Conservation (phyloP, 305 asterid species). For the Fraxinus nigra region DNA sequence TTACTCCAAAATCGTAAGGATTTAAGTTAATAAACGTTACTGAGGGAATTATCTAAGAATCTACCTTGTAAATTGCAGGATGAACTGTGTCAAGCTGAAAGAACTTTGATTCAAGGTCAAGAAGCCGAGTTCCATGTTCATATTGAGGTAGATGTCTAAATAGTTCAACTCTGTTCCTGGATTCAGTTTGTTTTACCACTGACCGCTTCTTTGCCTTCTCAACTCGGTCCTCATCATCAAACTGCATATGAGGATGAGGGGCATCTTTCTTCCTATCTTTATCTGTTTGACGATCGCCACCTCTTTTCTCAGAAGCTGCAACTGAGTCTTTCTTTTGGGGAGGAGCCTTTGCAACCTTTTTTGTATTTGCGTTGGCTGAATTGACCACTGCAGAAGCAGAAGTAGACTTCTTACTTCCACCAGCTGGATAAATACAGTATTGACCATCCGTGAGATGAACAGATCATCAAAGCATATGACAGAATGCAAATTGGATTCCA, state of each 20-base stretch:
- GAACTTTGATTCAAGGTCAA: slow-evolving; percentile 70
- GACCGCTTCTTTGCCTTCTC: slow-evolving; percentile 90
- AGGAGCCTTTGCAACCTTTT: slow-evolving; percentile 49
- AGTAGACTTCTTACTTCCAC: slow-evolving; percentile 50
- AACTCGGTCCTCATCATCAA: slow-evolving; percentile 78
- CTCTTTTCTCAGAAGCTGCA: slow-evolving; percentile 64
- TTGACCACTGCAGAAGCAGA: slow-evolving; percentile 39
- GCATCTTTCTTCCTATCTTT: slow-evolving; percentile 83
- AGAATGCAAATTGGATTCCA: not conserved
- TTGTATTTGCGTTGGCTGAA: slow-evolving; percentile 42
- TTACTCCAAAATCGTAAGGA: slow-evolving; percentile 1
- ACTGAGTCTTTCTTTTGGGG: slow-evolving; percentile 51
- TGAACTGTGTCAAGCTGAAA: slow-evolving; percentile 76
- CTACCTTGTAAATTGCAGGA: slow-evolving; percentile 77
- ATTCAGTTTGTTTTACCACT: slow-evolving; percentile 77
- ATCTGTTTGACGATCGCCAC: slow-evolving; percentile 58
- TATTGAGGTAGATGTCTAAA: slow-evolving; percentile 91
- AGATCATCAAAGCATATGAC: not conserved
- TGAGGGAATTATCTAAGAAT: slow-evolving; percentile 13
- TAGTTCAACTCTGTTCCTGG: slow-evolving; percentile 74
- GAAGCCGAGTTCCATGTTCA: slow-evolving; percentile 71
- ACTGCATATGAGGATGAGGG: slow-evolving; percentile 91
- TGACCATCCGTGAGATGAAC: slow-evolving; percentile 9
- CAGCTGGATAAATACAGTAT: slow-evolving; percentile 42
- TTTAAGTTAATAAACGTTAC: not conserved